phyloP scores from a whole-genome alignment of 1,284 basidiomycete species.

The Boletus calvinii region DNA sequence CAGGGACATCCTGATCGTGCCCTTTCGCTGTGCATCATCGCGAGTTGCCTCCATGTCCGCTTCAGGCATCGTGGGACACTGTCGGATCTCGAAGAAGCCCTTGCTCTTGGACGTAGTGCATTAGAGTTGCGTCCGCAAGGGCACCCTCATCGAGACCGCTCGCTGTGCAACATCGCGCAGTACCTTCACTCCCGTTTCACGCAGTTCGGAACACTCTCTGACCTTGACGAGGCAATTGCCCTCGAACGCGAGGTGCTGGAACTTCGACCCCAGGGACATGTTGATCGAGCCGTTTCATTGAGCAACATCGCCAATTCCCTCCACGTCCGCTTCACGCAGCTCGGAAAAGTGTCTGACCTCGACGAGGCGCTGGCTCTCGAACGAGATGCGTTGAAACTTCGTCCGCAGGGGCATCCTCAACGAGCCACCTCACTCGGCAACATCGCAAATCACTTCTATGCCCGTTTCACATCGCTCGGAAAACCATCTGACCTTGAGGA shows the following conservation, averaged over 20 bases:
- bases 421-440: background rate
- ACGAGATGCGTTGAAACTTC: background rate
- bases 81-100: background rate
- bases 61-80: background rate
- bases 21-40: background rate
- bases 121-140: background rate
- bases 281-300: no score
- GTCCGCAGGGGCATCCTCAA: background rate
- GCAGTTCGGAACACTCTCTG: background rate
- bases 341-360: background rate
- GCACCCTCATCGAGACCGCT: background rate
- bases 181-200: background rate
- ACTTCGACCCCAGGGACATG: no score
- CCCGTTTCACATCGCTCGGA: background rate
- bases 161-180: background rate
- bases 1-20: background rate
- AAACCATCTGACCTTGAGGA: background rate
- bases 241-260: no score
- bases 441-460: background rate
- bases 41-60: background rate
- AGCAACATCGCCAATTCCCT: no score
- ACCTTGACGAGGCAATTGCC: background rate
- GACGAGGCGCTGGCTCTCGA: background rate
- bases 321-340: background rate
- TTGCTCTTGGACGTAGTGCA: background rate